Conservation (phyloP, 1,284 basidiomycete species). For the Cerioporus squamosus region DNA sequence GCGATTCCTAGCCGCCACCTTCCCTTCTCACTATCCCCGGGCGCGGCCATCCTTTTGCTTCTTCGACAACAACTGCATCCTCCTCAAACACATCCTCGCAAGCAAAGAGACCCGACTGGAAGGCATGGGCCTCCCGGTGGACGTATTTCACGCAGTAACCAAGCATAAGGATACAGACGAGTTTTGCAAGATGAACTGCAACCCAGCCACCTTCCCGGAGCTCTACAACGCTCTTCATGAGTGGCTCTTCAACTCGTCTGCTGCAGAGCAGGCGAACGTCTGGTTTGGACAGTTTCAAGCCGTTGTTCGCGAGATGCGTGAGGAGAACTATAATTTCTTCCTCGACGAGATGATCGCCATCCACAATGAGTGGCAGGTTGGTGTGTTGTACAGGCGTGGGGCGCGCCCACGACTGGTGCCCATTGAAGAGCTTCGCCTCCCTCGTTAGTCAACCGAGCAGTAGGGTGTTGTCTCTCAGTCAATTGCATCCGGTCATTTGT, state of each 20-base stretch:
- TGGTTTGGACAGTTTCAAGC: conserved; percentile 43
- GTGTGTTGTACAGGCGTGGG: too few species aligned
- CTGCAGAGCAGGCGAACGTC: conserved; percentile 42
- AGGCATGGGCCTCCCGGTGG: conserved; percentile 36
- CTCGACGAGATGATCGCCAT: conserved; percentile 6
- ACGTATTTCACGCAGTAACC: conserved; percentile 47
- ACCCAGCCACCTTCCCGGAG: conserved; percentile 34
- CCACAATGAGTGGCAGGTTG: too few species aligned
- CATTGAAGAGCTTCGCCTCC: too few species aligned
- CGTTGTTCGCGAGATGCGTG: conserved; percentile 39
- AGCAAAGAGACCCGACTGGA: background rate
- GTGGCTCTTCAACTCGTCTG: conserved; percentile 33
- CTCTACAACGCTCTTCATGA: conserved; percentile 29
- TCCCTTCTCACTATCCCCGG: too few species aligned
- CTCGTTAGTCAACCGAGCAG: too few species aligned
- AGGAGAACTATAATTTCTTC: conserved; percentile 7
- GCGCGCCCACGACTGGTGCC: too few species aligned
- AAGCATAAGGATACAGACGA: conserved; percentile 40
- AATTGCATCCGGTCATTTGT: too few species aligned
- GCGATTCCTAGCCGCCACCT: too few species aligned
- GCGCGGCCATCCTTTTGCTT: too few species aligned
- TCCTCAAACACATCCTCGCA: too few species aligned
- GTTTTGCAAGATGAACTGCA: conserved; percentile 41
- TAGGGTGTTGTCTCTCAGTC: too few species aligned
- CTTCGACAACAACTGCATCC: too few species aligned